Percentiles rank a stretch among this genome's conserved stretches.
Evolutionary conservation across 179 eudicot species (phyloP).

Genomic region (Beta corolliflora): DNA sequence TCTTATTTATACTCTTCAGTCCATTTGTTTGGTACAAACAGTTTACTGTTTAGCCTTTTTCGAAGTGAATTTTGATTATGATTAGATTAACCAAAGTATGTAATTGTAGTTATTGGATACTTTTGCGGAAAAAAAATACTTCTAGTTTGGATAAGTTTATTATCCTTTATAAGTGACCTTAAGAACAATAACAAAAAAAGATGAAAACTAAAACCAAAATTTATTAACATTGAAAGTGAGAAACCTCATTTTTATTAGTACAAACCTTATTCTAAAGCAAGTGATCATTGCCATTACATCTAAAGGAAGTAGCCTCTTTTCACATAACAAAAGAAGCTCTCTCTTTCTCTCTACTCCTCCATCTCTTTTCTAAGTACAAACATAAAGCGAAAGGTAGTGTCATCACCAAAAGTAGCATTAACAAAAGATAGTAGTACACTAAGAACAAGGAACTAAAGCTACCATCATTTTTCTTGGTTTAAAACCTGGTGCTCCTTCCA

Average conservation of each 20-base stretch:
- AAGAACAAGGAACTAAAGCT: not conserved
- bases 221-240: conserved; percentile 17
- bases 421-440: conserved; percentile 7
- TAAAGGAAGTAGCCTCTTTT: conserved; percentile 18
- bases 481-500: conserved; percentile 23
- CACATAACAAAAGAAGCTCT: conserved; percentile 12
- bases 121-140: too few species aligned
- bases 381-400: not conserved
- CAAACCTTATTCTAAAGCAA: conserved; percentile 34
- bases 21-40: too few species aligned
- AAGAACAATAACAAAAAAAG: not conserved
- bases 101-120: too few species aligned
- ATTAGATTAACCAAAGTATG: too few species aligned
- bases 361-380: conserved; percentile 11
- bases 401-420: not conserved
- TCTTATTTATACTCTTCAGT: too few species aligned
- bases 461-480: conserved; percentile 1
- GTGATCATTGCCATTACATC: conserved; percentile 10
- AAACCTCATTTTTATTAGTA: conserved; percentile 30
- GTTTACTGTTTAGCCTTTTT: too few species aligned
- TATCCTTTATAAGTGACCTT: too few species aligned
- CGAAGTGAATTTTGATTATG: too few species aligned
- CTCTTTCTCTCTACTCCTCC: conserved; percentile 9
- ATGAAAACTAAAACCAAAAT: conserved; percentile 23
- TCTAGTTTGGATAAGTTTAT: too few species aligned